Percentiles rank a stretch among this genome's conserved stretches.
phyloP scores from a whole-genome alignment of 2,329 filamentous ascomycete genomes.

The Tothia fuscella region DNA sequence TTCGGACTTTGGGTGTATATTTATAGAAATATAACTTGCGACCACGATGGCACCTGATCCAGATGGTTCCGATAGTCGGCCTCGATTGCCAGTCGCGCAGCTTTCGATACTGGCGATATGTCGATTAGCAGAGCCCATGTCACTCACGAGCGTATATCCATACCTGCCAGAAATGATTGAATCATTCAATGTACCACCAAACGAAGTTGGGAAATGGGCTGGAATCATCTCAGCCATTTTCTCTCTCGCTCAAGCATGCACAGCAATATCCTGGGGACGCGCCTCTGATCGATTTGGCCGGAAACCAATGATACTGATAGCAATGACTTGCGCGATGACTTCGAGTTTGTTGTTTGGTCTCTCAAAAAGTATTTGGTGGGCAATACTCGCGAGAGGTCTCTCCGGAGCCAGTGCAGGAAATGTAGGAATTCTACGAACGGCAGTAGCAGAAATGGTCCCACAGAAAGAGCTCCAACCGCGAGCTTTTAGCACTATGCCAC shows the following conservation, averaged over 20 bases:
- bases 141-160: constrained; percentile 67
- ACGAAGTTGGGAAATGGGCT: constrained; percentile 48
- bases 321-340: constrained; percentile 62
- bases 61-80: too few relatives aligned
- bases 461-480: constrained; percentile 60
- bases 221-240: constrained; percentile 80
- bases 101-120: constrained; percentile 56
- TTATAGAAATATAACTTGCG: too few relatives aligned
- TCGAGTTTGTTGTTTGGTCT: constrained; percentile 76
- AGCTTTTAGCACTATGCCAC: constrained; percentile 87
- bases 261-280: constrained; percentile 79
- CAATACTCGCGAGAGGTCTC: constrained; percentile 63
- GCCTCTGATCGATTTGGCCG: constrained; percentile 66
- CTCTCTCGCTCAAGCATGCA: constrained; percentile 64
- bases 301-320: constrained; percentile 73
- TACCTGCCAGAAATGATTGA: constrained; percentile 59
- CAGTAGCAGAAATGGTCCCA: constrained; percentile 67
- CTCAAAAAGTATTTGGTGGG: constrained; percentile 66
- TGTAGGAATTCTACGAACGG: constrained; percentile 70
- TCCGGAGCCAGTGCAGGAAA: constrained; percentile 82
- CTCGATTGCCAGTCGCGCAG: constrained; percentile 25
- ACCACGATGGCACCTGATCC: too few relatives aligned
- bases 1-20: too few relatives aligned
- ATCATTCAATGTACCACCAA: constrained; percentile 26
- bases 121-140: constrained; percentile 83